Base-by-base conservation (phyloP, 1,139 yeast species). In the Zhuliangozyma parablackwelliae region DNA sequence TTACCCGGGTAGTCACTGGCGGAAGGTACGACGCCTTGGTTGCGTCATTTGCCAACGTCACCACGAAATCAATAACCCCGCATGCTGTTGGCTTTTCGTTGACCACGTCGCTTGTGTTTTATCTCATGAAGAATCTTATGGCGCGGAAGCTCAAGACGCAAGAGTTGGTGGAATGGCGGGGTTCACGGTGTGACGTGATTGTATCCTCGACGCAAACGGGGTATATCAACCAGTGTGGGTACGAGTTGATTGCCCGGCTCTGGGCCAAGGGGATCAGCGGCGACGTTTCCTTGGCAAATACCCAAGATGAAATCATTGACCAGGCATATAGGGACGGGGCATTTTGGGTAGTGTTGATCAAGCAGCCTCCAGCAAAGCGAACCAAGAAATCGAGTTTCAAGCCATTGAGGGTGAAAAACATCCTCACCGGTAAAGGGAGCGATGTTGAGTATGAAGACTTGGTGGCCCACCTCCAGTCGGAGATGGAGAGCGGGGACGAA, bases 1-100 rank as follows among this genome's bases (percentile, higher is more conserved):
- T 49, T 33, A 55, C 73, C 0, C 57, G 90, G 30, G 62, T 87
- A 30, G 94, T 94, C 10, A 92, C 95, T 1, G 98, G 98, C 32
- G 98, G 98, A 1, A 66, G 98, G 35, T 92, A 88, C 52, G 97
- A 92, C 52, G 63, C 69, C 20, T 66, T 90, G 45, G 75, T 89
- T 16, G 65, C 76, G 2, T 72, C 80, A 12, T 72, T 87, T 43
- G 75, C 88, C 0, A 76, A 57, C 32, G 56, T 56, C 3, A 43
- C 50, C 6, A 48, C 56, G 1, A 58, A 57, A 28, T 40, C 50
- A 6, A 51, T 47, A 6, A 61, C 65, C 3, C 66, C 67, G 0
- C 75, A 75, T 47, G 95, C 88, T 0, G 97, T 89, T 26, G 97
- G 97, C 0, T 84, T 92, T 51, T 82, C 87, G 44, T 59, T 92